phyloP scores from a whole-genome alignment of 192 early-diverging fungal species.

The Haplosporangium gracile region DNA sequence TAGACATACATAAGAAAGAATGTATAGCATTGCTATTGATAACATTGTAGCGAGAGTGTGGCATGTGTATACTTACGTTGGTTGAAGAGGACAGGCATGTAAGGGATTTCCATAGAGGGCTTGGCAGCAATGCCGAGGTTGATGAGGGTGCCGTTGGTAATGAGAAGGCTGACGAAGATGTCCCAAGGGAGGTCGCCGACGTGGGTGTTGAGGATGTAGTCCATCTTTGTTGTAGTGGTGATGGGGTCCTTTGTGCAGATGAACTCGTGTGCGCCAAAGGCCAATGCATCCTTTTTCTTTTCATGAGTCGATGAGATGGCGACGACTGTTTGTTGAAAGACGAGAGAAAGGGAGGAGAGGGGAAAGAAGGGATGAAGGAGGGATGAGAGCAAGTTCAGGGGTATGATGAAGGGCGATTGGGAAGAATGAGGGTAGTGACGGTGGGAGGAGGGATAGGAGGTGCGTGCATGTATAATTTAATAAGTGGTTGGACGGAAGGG shows the following conservation, averaged over 20 bases:
- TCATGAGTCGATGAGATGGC: conserved; percentile 41
- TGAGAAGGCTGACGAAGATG: conserved; percentile 52
- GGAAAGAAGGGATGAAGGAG: background rate
- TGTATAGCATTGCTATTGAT: background rate
- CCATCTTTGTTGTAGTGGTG: conserved; percentile 51
- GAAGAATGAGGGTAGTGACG: background rate
- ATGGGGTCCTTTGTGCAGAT: conserved; percentile 53
- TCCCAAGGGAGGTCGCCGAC: conserved; percentile 55
- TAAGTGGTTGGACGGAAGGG: background rate
- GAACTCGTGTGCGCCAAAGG: conserved; percentile 72
- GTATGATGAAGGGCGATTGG: conserved; percentile 4
- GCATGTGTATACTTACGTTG: conserved; percentile 27
- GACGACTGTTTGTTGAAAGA: conserved; percentile 18
- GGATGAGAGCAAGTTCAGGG: background rate
- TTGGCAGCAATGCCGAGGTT: conserved; percentile 62
- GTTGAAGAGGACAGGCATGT: conserved; percentile 35
- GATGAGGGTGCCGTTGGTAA: conserved; percentile 62
- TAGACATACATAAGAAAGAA: no score
- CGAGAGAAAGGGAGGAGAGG: background rate
- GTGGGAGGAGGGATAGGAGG: background rate
- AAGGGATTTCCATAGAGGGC: conserved; percentile 43
- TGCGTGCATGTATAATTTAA: background rate
- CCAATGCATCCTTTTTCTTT: conserved; percentile 66
- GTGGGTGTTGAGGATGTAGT: conserved; percentile 62
- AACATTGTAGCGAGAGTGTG: background rate